Evolutionary conservation across 768 basidiomycete species (phyloP).

Genomic region (Favolaschia claudopus): DNA sequence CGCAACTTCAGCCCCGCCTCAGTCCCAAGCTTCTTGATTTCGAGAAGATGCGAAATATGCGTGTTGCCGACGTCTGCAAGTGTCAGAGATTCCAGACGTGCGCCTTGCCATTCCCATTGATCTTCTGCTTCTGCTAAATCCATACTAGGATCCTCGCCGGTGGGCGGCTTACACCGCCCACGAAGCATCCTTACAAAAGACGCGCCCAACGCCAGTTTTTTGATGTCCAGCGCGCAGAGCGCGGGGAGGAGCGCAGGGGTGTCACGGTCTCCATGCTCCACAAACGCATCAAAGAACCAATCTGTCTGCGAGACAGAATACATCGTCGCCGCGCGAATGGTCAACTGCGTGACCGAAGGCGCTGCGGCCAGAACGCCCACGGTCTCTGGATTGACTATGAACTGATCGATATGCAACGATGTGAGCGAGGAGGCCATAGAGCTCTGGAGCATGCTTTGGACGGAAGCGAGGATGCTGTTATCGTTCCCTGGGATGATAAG

Average conservation of each 20-base stretch:
- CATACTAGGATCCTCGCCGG: not conserved
- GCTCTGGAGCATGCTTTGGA: constrained; percentile 4
- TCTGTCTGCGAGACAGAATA: not conserved
- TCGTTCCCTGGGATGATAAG: not conserved
- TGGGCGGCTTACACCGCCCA: not conserved
- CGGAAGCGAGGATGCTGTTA: not conserved
- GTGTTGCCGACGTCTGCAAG: constrained; percentile 4
- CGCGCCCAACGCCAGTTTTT: not conserved
- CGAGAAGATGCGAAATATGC: constrained; percentile 1
- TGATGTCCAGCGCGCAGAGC: not conserved
- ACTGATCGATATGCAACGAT: constrained; percentile 1
- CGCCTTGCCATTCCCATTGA: not conserved
- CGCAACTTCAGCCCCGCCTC: constrained; percentile 1
- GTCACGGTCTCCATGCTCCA: not conserved
- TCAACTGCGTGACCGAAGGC: not conserved
- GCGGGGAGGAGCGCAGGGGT: not conserved
- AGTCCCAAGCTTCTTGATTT: not conserved
- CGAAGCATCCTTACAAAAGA: not conserved
- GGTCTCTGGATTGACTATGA: not conserved
- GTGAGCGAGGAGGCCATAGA: constrained; percentile 7
- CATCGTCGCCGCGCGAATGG: not conserved
- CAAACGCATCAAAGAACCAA: not conserved
- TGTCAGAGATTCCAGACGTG: not conserved
- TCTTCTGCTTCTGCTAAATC: too few species aligned
- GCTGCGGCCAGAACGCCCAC: not conserved